Evolutionary conservation across 768 basidiomycete genomes (phyloP).

Genomic region (Leccinum olivaceopallidum): DNA sequence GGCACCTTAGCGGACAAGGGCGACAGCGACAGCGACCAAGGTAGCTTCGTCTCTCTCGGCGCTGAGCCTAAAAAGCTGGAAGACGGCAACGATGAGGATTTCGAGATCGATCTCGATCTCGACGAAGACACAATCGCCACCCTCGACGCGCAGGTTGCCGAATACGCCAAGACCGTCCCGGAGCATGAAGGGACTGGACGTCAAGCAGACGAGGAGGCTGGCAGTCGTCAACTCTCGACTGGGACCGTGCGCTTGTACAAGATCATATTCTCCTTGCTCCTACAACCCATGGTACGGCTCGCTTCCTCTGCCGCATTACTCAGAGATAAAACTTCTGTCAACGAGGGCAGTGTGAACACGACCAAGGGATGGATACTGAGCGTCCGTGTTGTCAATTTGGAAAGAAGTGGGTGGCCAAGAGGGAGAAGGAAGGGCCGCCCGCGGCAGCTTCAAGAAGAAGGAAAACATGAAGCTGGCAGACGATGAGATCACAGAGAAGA

Average conservation of each 20-base stretch:
- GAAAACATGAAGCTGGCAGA: conserved; percentile 36
- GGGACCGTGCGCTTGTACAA: no score
- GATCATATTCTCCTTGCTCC: no score
- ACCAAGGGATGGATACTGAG: conserved; percentile 63
- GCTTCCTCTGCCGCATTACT: conserved; percentile 30
- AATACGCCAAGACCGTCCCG: no score
- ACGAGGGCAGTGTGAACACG: conserved; percentile 22
- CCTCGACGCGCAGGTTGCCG: conserved; percentile 66
- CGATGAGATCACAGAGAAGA: conserved; percentile 63
- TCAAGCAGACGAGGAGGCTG: no score
- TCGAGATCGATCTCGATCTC: conserved; percentile 77
- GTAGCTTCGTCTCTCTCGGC: conserved; percentile 54
- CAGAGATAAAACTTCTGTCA: conserved; percentile 14
- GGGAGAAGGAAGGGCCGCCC: conserved; percentile 91
- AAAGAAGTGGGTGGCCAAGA: conserved; percentile 77
- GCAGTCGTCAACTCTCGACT: no score
- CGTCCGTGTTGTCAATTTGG: conserved; percentile 88
- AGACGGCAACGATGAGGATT: conserved; percentile 36
- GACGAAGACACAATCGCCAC: conserved; percentile 74
- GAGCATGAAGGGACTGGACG: no score
- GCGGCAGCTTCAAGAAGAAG: conserved; percentile 68
- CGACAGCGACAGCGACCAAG: conserved; percentile 49
- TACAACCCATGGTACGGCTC: conserved; percentile 40
- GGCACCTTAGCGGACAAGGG: conserved; percentile 21
- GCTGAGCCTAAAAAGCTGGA: conserved; percentile 30